Conservation (phyloP, 495 filamentous ascomycete species). For the Lepidopterella palustris region DNA sequence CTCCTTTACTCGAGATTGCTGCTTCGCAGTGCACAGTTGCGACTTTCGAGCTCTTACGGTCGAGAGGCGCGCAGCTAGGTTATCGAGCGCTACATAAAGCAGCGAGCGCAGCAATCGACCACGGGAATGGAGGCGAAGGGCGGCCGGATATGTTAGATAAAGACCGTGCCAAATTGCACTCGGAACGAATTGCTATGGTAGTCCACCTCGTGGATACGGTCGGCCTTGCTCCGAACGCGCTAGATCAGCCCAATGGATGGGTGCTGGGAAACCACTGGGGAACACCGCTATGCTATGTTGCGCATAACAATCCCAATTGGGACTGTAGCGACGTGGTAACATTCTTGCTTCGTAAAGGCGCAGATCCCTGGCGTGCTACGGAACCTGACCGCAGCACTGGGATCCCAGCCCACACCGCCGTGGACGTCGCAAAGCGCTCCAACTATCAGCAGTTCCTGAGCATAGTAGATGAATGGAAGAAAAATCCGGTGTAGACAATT, state of each 20-base stretch:
- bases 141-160: background rate
- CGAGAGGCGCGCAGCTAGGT: conserved; percentile 10
- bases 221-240: conserved; percentile 10
- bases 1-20: conserved; percentile 5
- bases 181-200: conserved; percentile 13
- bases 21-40: conserved; percentile 5
- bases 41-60: conserved; percentile 16
- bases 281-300: conserved; percentile 9
- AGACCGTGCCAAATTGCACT: background rate
- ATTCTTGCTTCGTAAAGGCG: conserved; percentile 14
- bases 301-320: background rate
- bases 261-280: background rate
- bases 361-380: conserved; percentile 2
- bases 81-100: conserved; percentile 8
- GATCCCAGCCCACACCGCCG: background rate
- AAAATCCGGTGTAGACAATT: background rate
- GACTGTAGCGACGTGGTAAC: background rate
- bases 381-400: too few species aligned
- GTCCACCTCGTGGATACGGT: conserved; percentile 12
- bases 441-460: conserved; percentile 9
- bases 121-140: background rate
- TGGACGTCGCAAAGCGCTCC: background rate
- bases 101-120: background rate
- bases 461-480: conserved; percentile 10
- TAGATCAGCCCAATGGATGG: background rate